Conservation (phyloP, 306 rosid genomes). For the Sechiopsis laciniata region DNA sequence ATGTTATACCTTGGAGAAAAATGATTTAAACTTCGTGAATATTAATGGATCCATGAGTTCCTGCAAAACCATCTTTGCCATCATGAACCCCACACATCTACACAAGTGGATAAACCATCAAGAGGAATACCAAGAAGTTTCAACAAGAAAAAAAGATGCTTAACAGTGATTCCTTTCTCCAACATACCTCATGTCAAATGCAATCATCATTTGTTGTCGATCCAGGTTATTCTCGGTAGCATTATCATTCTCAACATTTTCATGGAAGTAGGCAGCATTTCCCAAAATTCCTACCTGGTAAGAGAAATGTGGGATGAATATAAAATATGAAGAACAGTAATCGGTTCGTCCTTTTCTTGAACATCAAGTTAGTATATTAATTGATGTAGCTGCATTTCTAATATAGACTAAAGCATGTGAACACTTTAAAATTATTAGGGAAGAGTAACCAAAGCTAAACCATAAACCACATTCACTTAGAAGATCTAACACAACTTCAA, state of each 20-base stretch:
- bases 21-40: slow-evolving; percentile 67
- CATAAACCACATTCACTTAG: background rate
- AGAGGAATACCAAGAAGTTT: slow-evolving; percentile 22
- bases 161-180: slow-evolving; percentile 9
- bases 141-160: background rate
- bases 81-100: slow-evolving; percentile 89
- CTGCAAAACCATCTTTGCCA: slow-evolving; percentile 88
- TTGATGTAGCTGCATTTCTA: background rate
- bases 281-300: slow-evolving; percentile 89
- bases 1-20: slow-evolving; percentile 69
- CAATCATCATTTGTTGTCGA: slow-evolving; percentile 97
- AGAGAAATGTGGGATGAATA: background rate
- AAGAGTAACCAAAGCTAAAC: background rate
- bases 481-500: slow-evolving; percentile 4
- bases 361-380: background rate
- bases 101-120: slow-evolving; percentile 29
- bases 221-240: slow-evolving; percentile 52
- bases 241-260: slow-evolving; percentile 45
- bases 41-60: slow-evolving; percentile 89
- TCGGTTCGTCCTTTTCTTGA: background rate
- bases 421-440: background rate
- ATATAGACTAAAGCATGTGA: background rate
- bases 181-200: slow-evolving; percentile 95
- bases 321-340: background rate
- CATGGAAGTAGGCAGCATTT: slow-evolving; percentile 78